phyloP scores from a whole-genome alignment of 345 rosid species.

The Anastatica hierochuntica region DNA sequence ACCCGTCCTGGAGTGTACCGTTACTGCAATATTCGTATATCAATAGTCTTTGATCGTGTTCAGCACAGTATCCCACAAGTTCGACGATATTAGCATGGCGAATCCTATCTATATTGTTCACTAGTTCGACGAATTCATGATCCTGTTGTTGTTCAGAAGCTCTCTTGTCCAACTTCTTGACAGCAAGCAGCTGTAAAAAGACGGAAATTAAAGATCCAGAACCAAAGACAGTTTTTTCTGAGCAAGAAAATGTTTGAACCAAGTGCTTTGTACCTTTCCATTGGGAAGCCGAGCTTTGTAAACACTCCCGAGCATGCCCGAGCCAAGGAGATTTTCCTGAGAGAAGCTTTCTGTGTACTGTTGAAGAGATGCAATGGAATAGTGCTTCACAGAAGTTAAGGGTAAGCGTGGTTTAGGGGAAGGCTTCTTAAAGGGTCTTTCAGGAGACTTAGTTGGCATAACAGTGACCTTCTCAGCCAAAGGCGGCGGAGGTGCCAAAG shows the following conservation, averaged over 20 bases:
- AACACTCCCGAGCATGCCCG: constrained; percentile 92
- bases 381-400: constrained; percentile 55
- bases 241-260: background rate
- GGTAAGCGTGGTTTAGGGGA: constrained; percentile 34
- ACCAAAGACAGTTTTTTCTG: background rate
- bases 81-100: constrained; percentile 81
- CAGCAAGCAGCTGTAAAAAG: constrained; percentile 65
- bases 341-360: constrained; percentile 94
- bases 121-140: constrained; percentile 69
- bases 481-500: constrained; percentile 47
- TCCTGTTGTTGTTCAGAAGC: constrained; percentile 60
- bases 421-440: constrained; percentile 35
- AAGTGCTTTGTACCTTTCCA: constrained; percentile 48
- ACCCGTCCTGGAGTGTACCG: constrained; percentile 72
- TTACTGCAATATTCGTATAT: constrained; percentile 79
- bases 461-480: constrained; percentile 43
- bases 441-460: constrained; percentile 42
- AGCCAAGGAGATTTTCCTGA: constrained; percentile 76
- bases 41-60: constrained; percentile 87
- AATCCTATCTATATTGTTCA: constrained; percentile 64
- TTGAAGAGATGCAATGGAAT: constrained; percentile 89
- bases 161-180: constrained; percentile 80
- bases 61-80: constrained; percentile 93
- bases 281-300: constrained; percentile 78
- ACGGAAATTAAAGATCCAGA: constrained; percentile 13